phyloP scores from a whole-genome alignment of 1,284 basidiomycete genomes.

The Cronartium ribicola region DNA sequence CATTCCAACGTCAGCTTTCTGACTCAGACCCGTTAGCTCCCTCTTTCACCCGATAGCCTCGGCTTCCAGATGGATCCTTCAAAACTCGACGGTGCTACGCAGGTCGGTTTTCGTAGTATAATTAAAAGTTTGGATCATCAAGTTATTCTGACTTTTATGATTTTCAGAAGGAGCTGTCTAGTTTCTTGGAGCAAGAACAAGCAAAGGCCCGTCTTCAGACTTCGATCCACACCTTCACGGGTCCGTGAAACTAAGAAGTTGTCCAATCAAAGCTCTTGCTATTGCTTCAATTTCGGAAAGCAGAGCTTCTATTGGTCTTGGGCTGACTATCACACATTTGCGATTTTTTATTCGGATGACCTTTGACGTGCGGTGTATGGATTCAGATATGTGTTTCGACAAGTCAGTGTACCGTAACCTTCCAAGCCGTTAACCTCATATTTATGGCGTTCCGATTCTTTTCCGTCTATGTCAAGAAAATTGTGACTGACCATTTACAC shows the following conservation, averaged over 20 bases:
- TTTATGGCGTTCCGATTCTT: constrained; percentile 15
- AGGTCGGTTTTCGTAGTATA: background rate
- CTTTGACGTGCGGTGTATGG: background rate
- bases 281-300: no score
- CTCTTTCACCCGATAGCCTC: background rate
- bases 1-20: background rate
- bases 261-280: constrained; percentile 47
- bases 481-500: constrained; percentile 14
- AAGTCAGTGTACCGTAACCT: background rate
- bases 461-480: background rate
- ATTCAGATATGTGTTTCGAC: constrained; percentile 21
- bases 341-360: background rate
- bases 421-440: background rate
- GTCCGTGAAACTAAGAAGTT: constrained; percentile 46
- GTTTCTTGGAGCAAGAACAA: constrained; percentile 82
- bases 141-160: background rate
- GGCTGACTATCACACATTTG: no score
- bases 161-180: constrained; percentile 71
- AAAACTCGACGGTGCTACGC: constrained; percentile 1
- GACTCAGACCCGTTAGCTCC: background rate
- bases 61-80: background rate
- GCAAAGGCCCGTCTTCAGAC: constrained; percentile 72
- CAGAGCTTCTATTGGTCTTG: no score
- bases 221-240: constrained; percentile 54
- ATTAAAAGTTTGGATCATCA: background rate